phyloP scores from a whole-genome alignment of 106 monocot genomes.

The Phalaenopsis equestris region DNA sequence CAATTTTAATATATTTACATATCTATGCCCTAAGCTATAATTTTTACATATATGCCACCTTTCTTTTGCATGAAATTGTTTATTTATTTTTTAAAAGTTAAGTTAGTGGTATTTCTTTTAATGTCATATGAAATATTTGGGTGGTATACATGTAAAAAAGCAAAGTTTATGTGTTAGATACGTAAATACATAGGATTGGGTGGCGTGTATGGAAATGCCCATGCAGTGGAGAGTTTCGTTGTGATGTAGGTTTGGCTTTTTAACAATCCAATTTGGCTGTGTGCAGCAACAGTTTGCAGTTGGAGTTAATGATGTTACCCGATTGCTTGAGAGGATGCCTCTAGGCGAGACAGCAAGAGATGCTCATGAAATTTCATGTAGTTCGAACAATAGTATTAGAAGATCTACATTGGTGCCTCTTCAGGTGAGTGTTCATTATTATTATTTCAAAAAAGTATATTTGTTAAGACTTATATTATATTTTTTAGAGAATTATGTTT shows the following conservation, averaged over 20 bases:
- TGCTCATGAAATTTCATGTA: slow-evolving; percentile 3
- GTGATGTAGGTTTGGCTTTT: neutral
- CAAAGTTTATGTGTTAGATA: too few species aligned
- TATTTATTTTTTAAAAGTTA: too few species aligned
- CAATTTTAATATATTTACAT: too few species aligned
- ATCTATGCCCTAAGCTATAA: too few species aligned
- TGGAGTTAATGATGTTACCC: slow-evolving; percentile 84
- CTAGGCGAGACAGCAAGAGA: neutral
- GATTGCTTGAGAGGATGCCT: slow-evolving; percentile 88
- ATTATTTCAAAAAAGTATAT: neutral
- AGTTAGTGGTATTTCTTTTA: too few species aligned
- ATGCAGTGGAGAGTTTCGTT: neutral
- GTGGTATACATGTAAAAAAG: too few species aligned
- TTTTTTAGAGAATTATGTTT: neutral
- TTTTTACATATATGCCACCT: too few species aligned
- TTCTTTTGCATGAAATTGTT: too few species aligned
- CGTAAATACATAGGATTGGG: too few species aligned
- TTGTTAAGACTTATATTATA: neutral
- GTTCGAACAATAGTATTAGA: slow-evolving; percentile 2
- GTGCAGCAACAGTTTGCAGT: slow-evolving; percentile 80
- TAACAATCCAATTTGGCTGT: neutral
- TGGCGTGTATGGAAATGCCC: too few species aligned
- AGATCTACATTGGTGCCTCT: slow-evolving; percentile 38
- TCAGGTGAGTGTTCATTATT: slow-evolving; percentile 36
- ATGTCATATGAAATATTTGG: too few species aligned